A percentile compares a stretch with the other conserved stretches of the same genome.
phyloP scores from a whole-genome alignment of 495 filamentous ascomycete genomes.

The Penicillium atrosanguineum region DNA sequence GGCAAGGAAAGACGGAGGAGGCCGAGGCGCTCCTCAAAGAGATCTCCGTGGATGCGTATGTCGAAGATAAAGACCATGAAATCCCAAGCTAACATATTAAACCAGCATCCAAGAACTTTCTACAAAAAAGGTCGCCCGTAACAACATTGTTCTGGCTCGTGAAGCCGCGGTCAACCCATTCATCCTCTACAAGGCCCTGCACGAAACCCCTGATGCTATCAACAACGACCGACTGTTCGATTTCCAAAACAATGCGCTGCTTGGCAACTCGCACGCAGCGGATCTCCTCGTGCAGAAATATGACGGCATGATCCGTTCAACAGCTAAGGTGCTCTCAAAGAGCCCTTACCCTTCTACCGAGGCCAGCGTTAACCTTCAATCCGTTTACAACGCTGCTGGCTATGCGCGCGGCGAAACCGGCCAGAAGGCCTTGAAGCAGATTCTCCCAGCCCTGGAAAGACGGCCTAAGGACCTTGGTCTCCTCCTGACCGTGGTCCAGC shows the following conservation, averaged over 20 bases:
- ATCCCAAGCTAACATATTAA: background rate
- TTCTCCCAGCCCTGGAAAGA: slow-evolving; percentile 71
- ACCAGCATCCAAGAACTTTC: slow-evolving; percentile 73
- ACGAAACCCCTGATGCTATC: slow-evolving; percentile 54
- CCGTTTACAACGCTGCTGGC: slow-evolving; percentile 80
- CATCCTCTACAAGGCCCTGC: slow-evolving; percentile 65
- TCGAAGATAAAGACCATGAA: background rate
- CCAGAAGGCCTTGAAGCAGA: slow-evolving; percentile 66
- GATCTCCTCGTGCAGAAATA: slow-evolving; percentile 80
- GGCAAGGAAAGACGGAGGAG: slow-evolving; percentile 70
- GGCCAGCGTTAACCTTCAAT: slow-evolving; percentile 58
- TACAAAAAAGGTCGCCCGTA: slow-evolving; percentile 72
- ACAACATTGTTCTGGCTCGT: slow-evolving; percentile 67
- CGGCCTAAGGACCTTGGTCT: slow-evolving; percentile 82
- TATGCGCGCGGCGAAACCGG: slow-evolving; percentile 61
- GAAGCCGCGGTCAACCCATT: slow-evolving; percentile 68
- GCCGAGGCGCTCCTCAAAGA: slow-evolving; percentile 64
- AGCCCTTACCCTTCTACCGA: slow-evolving; percentile 55
- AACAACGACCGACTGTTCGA: slow-evolving; percentile 72
- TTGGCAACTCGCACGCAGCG: slow-evolving; percentile 65
- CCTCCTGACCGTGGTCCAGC: slow-evolving; percentile 76
- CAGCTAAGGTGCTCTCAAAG: slow-evolving; percentile 54
- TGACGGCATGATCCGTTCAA: slow-evolving; percentile 65
- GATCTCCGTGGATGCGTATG: slow-evolving; percentile 63
- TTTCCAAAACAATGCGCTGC: slow-evolving; percentile 67